Evolutionary conservation across 345 rosid species (phyloP), one percentile per base, ranked within the genome.

Genomic region (Rhizophora mangle): DNA sequence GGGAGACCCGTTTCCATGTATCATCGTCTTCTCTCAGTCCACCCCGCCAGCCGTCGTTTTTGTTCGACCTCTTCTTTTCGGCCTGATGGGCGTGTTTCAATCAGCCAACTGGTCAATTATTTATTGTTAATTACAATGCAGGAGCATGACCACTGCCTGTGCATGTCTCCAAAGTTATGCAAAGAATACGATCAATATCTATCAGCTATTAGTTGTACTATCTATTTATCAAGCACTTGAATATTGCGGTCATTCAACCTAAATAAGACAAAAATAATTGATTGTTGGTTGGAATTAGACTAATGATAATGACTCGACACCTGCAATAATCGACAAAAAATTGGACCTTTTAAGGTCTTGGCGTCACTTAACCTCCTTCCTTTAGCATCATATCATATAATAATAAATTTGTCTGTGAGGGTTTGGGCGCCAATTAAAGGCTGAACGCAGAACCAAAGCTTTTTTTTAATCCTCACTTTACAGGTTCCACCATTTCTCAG

Each of bases 111-210:
- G 49, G 49, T 3, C 49, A 3, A 57, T 11, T n/a, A 34, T 5
- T 7, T 21, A 53, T n/a, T 18, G 18, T 15, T 13, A 0, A 3
- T 3, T 2, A 43, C 49, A 43, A 43, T 13, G 19, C 3, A 0
- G 49, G 49, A 0, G 49, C 49, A 13, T 13, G 49, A 6, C 6
- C 36, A 32, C 15, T 43, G 55, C 57, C 37, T 27, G 55, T 54
- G 68, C 74, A 16, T 63, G 46, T 71, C 68, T 55, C 68, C 62
- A 6, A 52, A 49, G 31, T n/a, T 52, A 30, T 52, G 59, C 49
- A 39, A 67, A 22, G 0, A 20, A 21, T 19, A 63, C 37, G 22
- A 71, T 54, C 16, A 63, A 54, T 31, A 15, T 34, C 36, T 13
- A 63, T 29, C 54, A 20, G 21, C 11, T 39, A 26, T 26, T 32